Conservation (phyloP, 1,284 basidiomycete species). For the Mrakiaceae sp. region DNA sequence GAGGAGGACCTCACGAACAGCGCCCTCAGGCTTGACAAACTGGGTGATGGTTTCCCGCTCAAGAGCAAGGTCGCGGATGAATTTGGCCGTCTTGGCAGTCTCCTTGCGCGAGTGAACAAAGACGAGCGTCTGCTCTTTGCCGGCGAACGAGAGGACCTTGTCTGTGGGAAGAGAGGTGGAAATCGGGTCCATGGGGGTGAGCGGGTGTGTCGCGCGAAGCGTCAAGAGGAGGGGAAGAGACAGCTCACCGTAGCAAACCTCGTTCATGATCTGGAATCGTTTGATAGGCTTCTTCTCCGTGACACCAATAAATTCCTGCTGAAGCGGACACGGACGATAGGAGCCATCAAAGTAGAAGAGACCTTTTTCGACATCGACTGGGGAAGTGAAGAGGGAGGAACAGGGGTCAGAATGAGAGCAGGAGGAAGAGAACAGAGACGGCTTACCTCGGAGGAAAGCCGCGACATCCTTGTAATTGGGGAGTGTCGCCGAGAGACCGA, state of each 20-base stretch:
- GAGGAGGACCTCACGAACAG: constrained; percentile 73
- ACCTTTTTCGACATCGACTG: constrained; percentile 78
- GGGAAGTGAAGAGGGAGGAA: no score
- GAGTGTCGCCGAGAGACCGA: constrained; percentile 90
- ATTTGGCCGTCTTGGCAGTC: constrained; percentile 93
- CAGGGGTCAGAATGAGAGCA: no score
- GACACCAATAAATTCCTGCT: constrained; percentile 94
- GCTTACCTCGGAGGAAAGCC: constrained; percentile 63
- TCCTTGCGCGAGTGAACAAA: constrained; percentile 98
- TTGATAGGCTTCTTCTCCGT: constrained; percentile 99
- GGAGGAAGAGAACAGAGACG: no score
- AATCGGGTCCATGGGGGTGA: no score
- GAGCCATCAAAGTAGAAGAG: constrained; percentile 95
- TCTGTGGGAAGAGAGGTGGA: constrained; percentile 37
- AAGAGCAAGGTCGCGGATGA: constrained; percentile 87
- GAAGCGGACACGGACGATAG: constrained; percentile 85
- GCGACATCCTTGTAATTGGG: constrained; percentile 99
- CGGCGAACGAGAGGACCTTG: constrained; percentile 88
- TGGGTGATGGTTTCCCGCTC: constrained; percentile 93
- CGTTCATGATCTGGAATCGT: constrained; percentile 94
- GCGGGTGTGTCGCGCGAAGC: no score
- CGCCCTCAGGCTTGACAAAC: constrained; percentile 85
- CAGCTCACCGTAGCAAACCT: constrained; percentile 66
- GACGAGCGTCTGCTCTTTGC: constrained; percentile 57
- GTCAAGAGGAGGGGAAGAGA: no score